Percentiles rank a stretch among this genome's conserved stretches.
Conservation (phyloP, 2,329 filamentous ascomycete genomes). For the Xylariaceae sp. region DNA sequence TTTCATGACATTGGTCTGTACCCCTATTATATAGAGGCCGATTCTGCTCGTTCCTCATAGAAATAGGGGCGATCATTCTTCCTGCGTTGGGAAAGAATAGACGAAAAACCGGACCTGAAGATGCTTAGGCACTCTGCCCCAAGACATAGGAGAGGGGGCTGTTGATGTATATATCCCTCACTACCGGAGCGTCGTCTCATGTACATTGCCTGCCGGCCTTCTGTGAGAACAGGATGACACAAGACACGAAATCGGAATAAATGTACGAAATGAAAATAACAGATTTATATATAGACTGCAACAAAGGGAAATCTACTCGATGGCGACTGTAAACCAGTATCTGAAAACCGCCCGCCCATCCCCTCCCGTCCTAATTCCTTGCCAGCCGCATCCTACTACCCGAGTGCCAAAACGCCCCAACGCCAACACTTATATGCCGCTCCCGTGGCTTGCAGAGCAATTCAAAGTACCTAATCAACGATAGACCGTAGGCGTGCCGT, state of each 20-base stretch:
- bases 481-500: neutral
- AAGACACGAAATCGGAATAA: neutral
- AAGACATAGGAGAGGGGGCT: too few relatives aligned
- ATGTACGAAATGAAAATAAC: neutral
- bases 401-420: constrained; percentile 12
- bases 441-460: constrained; percentile 10
- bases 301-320: neutral
- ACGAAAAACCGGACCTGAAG: too few relatives aligned
- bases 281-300: constrained; percentile 3
- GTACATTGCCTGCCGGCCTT: neutral
- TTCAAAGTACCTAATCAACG: constrained; percentile 9
- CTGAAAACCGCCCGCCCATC: neutral
- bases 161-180: too few relatives aligned
- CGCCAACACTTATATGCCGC: constrained; percentile 11
- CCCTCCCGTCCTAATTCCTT: neutral
- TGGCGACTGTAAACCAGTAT: constrained; percentile 1
- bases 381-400: neutral
- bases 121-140: too few relatives aligned
- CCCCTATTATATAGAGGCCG: neutral
- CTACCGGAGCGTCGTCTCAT: neutral
- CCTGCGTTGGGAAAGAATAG: too few relatives aligned
- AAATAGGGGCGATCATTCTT: too few relatives aligned
- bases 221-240: neutral
- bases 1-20: neutral
- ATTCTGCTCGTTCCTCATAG: too few relatives aligned